Conservation (phyloP, 2,329 filamentous ascomycete genomes). For the Metarhizium anisopliae region DNA sequence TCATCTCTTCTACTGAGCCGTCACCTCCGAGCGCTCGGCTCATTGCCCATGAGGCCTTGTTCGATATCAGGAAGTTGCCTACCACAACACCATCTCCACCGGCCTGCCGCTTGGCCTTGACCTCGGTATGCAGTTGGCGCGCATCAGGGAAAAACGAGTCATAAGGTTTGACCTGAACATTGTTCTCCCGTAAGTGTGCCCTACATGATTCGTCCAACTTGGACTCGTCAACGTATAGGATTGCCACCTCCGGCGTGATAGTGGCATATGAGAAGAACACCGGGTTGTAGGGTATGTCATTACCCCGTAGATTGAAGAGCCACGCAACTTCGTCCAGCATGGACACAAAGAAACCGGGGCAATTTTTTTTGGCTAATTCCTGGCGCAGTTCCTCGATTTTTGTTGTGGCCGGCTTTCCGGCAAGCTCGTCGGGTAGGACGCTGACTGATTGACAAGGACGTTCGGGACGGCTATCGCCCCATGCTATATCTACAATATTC, state of each 20-base stretch:
- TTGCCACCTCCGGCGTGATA: constrained; percentile 67
- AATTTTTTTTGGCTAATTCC: constrained; percentile 84
- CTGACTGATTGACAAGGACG: constrained; percentile 69
- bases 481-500: constrained; percentile 88
- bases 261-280: constrained; percentile 97
- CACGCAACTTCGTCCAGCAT: constrained; percentile 96
- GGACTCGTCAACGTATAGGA: constrained; percentile 73
- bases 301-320: constrained; percentile 96
- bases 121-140: constrained; percentile 40
- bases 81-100: constrained; percentile 16
- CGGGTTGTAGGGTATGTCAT: constrained; percentile 93
- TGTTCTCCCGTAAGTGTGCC: constrained; percentile 58
- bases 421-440: constrained; percentile 61
- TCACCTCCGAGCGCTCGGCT: constrained; percentile 80
- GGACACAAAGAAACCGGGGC: constrained; percentile 78
- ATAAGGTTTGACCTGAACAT: constrained; percentile 74
- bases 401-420: constrained; percentile 72
- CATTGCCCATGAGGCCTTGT: constrained; percentile 85
- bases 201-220: constrained; percentile 65
- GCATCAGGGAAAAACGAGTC: constrained; percentile 71
- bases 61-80: constrained; percentile 77
- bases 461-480: constrained; percentile 64
- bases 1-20: constrained; percentile 71
- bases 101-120: constrained; percentile 30
- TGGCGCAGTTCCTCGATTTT: constrained; percentile 86